Conservation (phyloP, 495 filamentous ascomycete genomes). For the Schizothecium vesticola region DNA sequence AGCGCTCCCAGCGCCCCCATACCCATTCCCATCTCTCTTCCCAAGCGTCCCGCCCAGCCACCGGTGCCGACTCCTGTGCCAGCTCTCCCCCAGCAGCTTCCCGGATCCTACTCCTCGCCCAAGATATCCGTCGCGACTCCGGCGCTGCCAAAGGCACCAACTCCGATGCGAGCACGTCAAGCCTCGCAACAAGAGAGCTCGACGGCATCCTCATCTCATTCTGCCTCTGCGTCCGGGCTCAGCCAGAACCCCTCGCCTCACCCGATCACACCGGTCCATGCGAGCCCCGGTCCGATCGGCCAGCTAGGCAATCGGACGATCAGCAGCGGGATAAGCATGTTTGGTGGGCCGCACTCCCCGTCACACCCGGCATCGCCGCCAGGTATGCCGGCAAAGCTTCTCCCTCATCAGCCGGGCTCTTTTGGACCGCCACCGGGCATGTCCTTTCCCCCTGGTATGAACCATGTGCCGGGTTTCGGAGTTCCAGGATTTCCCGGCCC, state of each 20-base stretch:
- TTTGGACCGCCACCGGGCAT: slow-evolving; percentile 32
- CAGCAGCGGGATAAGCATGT: slow-evolving; percentile 7
- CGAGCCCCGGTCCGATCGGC: slow-evolving; percentile 50
- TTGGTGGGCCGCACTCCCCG: slow-evolving; percentile 12
- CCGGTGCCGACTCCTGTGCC: slow-evolving; percentile 51
- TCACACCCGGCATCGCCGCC: slow-evolving; percentile 22
- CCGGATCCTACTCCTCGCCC: slow-evolving; percentile 60
- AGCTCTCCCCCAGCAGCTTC: slow-evolving; percentile 42
- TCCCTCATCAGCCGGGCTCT: slow-evolving; percentile 36
- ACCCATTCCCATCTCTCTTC: slow-evolving; percentile 37
- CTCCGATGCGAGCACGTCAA: slow-evolving; percentile 69
- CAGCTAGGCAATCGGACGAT: slow-evolving; percentile 38
- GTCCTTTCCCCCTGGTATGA: slow-evolving; percentile 32
- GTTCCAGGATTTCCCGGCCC: slow-evolving; percentile 27
- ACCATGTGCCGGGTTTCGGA: slow-evolving; percentile 35
- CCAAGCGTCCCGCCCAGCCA: slow-evolving; percentile 46
- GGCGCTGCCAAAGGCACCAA: slow-evolving; percentile 73
- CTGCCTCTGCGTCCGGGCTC: slow-evolving; percentile 39
- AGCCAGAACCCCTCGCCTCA: slow-evolving; percentile 65
- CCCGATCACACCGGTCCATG: slow-evolving; percentile 51
- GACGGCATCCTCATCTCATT: slow-evolving; percentile 56
- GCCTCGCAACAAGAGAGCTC: slow-evolving; percentile 74
- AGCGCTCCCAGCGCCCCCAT: slow-evolving; percentile 26
- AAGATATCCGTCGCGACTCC: slow-evolving; percentile 74
- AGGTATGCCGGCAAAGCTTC: slow-evolving; percentile 24